Evolutionary conservation across 2,329 filamentous ascomycete genomes (phyloP).

Genomic region (Paraphoma chrysanthemicola): DNA sequence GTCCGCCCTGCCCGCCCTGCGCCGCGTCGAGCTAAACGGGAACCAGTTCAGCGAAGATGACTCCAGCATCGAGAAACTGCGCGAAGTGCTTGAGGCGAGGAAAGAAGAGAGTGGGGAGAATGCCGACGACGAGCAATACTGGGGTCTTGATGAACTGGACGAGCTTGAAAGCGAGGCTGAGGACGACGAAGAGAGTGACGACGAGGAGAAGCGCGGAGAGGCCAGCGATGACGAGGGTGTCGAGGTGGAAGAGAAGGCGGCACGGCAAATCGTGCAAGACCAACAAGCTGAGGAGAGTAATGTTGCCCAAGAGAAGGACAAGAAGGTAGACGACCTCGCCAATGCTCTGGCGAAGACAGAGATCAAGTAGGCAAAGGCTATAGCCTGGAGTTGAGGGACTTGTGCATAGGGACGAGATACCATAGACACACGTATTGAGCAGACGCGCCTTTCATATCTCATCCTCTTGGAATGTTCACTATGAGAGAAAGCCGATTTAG

Average conservation of each 20-base stretch:
- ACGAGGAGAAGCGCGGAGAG: constrained; percentile 65
- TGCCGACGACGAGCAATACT: constrained; percentile 63
- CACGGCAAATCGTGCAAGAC: constrained; percentile 69
- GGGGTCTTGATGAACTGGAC: constrained; percentile 66
- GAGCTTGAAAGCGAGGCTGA: constrained; percentile 88
- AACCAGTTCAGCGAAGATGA: constrained; percentile 95
- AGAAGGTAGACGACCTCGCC: constrained; percentile 82
- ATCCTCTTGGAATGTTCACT: neutral
- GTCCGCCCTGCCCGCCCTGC: constrained; percentile 74
- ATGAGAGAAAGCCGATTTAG: no score
- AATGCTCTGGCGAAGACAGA: constrained; percentile 75
- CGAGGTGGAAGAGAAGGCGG: constrained; percentile 49
- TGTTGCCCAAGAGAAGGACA: constrained; percentile 72
- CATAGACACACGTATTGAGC: neutral
- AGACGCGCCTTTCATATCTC: neutral
- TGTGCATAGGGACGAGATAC: neutral
- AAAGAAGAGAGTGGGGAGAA: constrained; percentile 65
- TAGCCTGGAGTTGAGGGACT: neutral
- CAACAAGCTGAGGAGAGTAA: constrained; percentile 77
- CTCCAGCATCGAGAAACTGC: constrained; percentile 70
- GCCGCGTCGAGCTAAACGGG: constrained; percentile 91
- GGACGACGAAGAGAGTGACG: constrained; percentile 74
- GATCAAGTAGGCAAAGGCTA: constrained; percentile 33
- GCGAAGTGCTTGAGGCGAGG: constrained; percentile 72
- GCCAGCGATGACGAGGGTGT: constrained; percentile 72